These are phyloP conservation scores for Dalbergia cochinchinensis DNA, from an alignment of 306 rosid species.

Conservation along the genomic window DNA sequence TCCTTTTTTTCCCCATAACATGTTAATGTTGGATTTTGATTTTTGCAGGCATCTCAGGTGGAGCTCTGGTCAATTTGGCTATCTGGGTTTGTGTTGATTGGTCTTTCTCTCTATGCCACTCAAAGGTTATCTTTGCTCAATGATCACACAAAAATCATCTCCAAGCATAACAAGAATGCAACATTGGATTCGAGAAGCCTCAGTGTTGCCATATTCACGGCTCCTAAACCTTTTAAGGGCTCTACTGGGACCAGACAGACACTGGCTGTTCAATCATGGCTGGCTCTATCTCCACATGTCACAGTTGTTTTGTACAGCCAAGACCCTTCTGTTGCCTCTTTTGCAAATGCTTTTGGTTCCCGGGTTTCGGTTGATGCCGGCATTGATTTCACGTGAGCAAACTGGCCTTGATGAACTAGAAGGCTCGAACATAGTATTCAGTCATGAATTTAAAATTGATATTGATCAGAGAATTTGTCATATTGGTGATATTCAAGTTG, in stretches of 20 bases:
- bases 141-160: constrained; percentile 50
- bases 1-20: not conserved
- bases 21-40: constrained; percentile 37
- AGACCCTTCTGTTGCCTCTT: constrained; percentile 74
- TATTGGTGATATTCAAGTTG: not conserved
- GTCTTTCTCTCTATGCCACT: constrained; percentile 75
- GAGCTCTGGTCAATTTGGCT: constrained; percentile 86
- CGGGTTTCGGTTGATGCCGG: constrained; percentile 71
- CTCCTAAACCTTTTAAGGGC: constrained; percentile 76
- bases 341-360: constrained; percentile 60
- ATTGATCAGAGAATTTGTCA: constrained; percentile 6
- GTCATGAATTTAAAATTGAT: not conserved
- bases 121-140: constrained; percentile 65
- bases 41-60: constrained; percentile 56
- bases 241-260: constrained; percentile 66
- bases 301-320: constrained; percentile 70
- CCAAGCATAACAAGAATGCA: constrained; percentile 32
- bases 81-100: constrained; percentile 71
- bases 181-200: constrained; percentile 44
- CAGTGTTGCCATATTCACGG: constrained; percentile 73
- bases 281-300: constrained; percentile 71
- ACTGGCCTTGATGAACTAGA: not conserved
- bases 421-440: not conserved
- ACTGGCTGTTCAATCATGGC: constrained; percentile 84
- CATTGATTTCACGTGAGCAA: constrained; percentile 89